Conservation (phyloP, 2,329 filamentous ascomycete species). For the Beauveria sp. region DNA sequence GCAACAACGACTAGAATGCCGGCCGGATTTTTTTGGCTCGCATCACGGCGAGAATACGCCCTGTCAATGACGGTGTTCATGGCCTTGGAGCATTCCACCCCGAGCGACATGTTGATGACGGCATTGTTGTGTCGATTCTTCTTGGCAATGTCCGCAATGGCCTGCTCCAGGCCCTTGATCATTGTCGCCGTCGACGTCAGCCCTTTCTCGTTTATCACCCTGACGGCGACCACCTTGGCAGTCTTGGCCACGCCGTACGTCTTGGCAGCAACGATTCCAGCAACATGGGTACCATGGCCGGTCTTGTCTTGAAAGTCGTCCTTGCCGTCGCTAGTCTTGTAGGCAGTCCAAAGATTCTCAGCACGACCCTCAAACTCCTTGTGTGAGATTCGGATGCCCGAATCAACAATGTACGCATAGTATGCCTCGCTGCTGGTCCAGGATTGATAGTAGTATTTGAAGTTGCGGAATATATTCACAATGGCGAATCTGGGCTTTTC, state of each 20-base stretch:
- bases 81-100: neutral
- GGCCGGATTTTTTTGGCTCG: neutral
- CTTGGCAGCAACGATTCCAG: conserved; percentile 51
- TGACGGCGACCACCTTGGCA: conserved; percentile 35
- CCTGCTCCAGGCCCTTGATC: neutral
- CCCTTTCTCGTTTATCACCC: neutral
- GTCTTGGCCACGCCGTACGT: conserved; percentile 58
- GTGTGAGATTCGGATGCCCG: conserved; percentile 21
- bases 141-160: neutral
- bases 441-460: neutral
- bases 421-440: neutral
- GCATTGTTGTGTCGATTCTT: neutral
- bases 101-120: neutral
- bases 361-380: neutral
- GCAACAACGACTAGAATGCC: neutral
- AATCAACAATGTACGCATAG: neutral
- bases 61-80: neutral
- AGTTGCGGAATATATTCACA: neutral
- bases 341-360: neutral
- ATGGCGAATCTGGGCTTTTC: neutral
- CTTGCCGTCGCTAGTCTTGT: conserved; percentile 18
- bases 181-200: neutral
- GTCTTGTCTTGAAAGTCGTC: conserved; percentile 22
- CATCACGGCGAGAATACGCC: neutral
- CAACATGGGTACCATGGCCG: conserved; percentile 57